A percentile compares a stretch with the other conserved stretches of the same genome.
These are phyloP conservation scores for Entomortierella lignicola DNA, from an alignment of 192 early-diverging fungal species.

Conservation along the genomic window DNA sequence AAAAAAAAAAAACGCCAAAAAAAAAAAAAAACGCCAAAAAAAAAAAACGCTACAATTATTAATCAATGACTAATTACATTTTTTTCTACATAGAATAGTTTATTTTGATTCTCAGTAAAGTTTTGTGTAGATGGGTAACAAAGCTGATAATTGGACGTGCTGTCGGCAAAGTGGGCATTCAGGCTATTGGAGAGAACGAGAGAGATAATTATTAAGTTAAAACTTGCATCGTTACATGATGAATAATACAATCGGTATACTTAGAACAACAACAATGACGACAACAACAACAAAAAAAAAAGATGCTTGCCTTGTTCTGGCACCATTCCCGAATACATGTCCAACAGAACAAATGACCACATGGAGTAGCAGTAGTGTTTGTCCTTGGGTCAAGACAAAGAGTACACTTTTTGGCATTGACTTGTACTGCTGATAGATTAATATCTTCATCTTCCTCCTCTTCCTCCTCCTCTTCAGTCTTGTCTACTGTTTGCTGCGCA, in stretches of 20 bases:
- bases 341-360: conserved; percentile 98
- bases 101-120: conserved; percentile 25
- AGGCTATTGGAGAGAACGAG: conserved; percentile 58
- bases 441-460: conserved; percentile 32
- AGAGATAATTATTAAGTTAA: conserved; percentile 1
- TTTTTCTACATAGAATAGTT: not conserved
- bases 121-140: conserved; percentile 83
- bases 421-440: conserved; percentile 23
- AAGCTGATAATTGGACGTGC: conserved; percentile 73
- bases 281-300: not conserved
- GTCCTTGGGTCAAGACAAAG: conserved; percentile 85
- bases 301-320: conserved; percentile 77
- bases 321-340: conserved; percentile 94
- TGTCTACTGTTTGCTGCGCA: not conserved
- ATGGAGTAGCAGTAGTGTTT: conserved; percentile 85
- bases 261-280: too few relatives aligned
- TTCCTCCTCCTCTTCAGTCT: conserved; percentile 18
- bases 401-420: conserved; percentile 76
- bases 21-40: too few relatives aligned
- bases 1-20: too few relatives aligned
- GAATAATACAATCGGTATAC: not conserved
- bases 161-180: conserved; percentile 97
- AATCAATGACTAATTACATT: too few relatives aligned
- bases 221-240: not conserved
- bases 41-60: too few relatives aligned